phyloP scores from a whole-genome alignment of 2,329 filamentous ascomycete species.

The Fusarium metavorans region DNA sequence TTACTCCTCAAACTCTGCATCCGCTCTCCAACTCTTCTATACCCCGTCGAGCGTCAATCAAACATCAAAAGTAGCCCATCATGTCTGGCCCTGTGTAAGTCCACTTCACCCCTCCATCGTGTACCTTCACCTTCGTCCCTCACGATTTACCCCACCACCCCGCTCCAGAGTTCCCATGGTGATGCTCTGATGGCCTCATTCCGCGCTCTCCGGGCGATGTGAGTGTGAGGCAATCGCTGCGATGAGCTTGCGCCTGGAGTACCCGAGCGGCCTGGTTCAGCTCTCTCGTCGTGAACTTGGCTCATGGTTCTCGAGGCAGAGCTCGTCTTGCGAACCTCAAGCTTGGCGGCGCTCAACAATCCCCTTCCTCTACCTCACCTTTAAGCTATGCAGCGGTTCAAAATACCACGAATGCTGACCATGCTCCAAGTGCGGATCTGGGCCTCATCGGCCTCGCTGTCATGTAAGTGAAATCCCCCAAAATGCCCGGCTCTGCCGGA shows the following conservation, averaged over 20 bases:
- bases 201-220: constrained; percentile 47
- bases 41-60: constrained; percentile 15
- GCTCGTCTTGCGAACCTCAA: constrained; percentile 81
- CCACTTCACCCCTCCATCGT: constrained; percentile 39
- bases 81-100: constrained; percentile 79
- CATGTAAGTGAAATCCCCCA: constrained; percentile 69
- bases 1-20: constrained; percentile 32
- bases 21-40: constrained; percentile 12
- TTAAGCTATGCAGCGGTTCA: constrained; percentile 40
- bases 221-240: constrained; percentile 37
- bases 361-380: constrained; percentile 49
- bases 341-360: constrained; percentile 71
- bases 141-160: constrained; percentile 55
- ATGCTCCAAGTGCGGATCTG: constrained; percentile 80
- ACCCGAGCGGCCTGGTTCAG: neutral
- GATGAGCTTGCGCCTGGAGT: constrained; percentile 24
- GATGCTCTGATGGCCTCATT: constrained; percentile 49
- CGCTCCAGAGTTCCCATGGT: constrained; percentile 45
- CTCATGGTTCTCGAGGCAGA: constrained; percentile 62
- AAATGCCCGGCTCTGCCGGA: constrained; percentile 27
- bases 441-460: constrained; percentile 94
- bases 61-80: constrained; percentile 51
- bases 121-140: constrained; percentile 38
- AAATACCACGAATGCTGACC: constrained; percentile 65
- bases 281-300: constrained; percentile 47